Evolutionary conservation across 345 rosid species (phyloP).

Genomic region (Erysimum cheiranthoides): DNA sequence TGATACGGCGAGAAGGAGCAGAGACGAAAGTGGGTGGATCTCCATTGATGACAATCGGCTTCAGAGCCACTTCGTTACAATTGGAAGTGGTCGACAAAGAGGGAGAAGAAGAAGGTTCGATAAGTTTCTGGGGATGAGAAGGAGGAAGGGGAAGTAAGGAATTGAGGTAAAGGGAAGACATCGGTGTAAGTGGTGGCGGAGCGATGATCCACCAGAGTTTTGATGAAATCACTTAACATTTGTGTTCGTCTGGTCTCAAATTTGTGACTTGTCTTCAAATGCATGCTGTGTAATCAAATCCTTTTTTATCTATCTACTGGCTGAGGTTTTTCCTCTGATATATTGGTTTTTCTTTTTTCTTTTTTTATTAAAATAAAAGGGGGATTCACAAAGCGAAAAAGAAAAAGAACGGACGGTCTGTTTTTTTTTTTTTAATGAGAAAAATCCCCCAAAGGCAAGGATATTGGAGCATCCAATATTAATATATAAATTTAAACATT

Average conservation of each 20-base stretch:
- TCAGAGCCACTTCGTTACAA: slow-evolving; percentile 44
- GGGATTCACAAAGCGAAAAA: slow-evolving; percentile 5
- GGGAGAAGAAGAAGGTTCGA: slow-evolving; percentile 51
- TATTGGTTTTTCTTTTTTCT: not conserved
- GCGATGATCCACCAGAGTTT: slow-evolving; percentile 36
- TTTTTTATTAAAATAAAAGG: not conserved
- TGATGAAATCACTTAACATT: slow-evolving; percentile 31
- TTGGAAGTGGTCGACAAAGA: slow-evolving; percentile 30
- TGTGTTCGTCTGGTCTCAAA: slow-evolving; percentile 24
- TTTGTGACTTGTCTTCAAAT: slow-evolving; percentile 25
- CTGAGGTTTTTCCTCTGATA: slow-evolving; percentile 24
- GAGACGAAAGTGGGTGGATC: slow-evolving; percentile 88
- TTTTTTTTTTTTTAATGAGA: not conserved
- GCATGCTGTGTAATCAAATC: slow-evolving; percentile 39
- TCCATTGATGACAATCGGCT: slow-evolving; percentile 76
- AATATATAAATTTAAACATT: not conserved
- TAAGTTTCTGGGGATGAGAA: slow-evolving; percentile 52
- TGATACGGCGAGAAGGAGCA: slow-evolving; percentile 89
- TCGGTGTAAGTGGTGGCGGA: slow-evolving; percentile 44
- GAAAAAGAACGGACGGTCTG: not conserved
- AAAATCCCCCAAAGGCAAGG: not conserved
- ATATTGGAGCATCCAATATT: no score
- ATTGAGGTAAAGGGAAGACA: slow-evolving; percentile 74
- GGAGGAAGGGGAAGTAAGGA: slow-evolving; percentile 59
- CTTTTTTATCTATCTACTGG: slow-evolving; percentile 29